These are phyloP conservation scores for Wickerhamiella pararugosa DNA, from an alignment of 1,139 yeast genomes.

Conservation along the genomic window DNA sequence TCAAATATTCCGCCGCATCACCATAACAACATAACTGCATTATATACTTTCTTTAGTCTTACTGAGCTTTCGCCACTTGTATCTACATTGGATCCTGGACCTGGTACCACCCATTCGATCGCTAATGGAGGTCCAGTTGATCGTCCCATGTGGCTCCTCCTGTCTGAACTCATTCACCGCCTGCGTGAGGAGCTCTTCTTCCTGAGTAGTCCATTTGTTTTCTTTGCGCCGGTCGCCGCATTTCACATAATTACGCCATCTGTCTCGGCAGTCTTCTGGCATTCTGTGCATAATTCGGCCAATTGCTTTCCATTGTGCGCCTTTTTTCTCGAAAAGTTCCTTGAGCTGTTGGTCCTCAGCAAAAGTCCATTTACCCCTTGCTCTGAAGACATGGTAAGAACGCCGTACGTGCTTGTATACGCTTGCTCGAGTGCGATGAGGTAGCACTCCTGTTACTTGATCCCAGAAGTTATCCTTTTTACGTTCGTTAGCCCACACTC, in stretches of 20 bases:
- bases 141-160: constrained; percentile 21
- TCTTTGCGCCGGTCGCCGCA: constrained; percentile 64
- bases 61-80: constrained; percentile 76
- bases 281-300: constrained; percentile 44
- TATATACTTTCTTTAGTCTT: constrained; percentile 23
- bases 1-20: too few species aligned
- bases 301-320: constrained; percentile 18
- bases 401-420: constrained; percentile 86
- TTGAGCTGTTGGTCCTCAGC: constrained; percentile 62
- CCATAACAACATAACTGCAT: too few species aligned
- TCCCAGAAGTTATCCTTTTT: constrained; percentile 87
- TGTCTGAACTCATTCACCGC: constrained; percentile 35
- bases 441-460: constrained; percentile 55
- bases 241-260: constrained; percentile 90
- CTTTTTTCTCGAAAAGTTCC: constrained; percentile 42
- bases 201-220: constrained; percentile 66
- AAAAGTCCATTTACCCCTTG: constrained; percentile 76
- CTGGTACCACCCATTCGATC: constrained; percentile 80
- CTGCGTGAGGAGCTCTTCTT: constrained; percentile 45
- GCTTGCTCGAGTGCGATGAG: constrained; percentile 73
- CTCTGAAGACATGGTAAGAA: constrained; percentile 71
- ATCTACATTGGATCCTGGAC: constrained; percentile 84
- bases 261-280: constrained; percentile 95
- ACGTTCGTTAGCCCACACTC: constrained; percentile 80
- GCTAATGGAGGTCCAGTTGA: constrained; percentile 85